Evolutionary conservation across 2,329 filamentous ascomycete species (phyloP), one percentile per base, ranked within the genome.

Genomic region (Stemphylium lycopersici): DNA sequence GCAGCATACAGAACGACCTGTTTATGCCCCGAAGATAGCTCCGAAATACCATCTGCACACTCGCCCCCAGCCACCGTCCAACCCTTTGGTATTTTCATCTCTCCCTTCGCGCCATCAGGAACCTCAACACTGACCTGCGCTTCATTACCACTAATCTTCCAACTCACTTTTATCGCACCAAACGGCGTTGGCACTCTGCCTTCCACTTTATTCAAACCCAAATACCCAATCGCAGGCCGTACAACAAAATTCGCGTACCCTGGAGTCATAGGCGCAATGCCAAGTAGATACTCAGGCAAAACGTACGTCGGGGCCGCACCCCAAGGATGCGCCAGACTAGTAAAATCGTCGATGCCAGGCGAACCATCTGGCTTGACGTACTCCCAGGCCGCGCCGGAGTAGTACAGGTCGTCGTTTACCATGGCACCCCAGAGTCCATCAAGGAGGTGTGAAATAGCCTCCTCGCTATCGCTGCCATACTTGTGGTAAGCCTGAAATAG

Each of bases 221-320:
- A 13, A 38, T 39, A 48, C 4, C 43, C 49, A 10, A 52, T 13
- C 13, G 33, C 45, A 1, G 49, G 43, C 20, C 39, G 24, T 6
- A 52, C 16, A 2, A 48, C 18, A 40, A 62, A 52, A 4, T 15
- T 58, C 15, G 39, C 11, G 43, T 63, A 66, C 1, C 60, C 58
- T 12, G 62, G 36, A 18, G 47, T 41, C 3, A 26, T 55, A 2
- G 60, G 37, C 12, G 36, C 22, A 2, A 66, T 49, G n/a, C 63
- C 62, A 1, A 57, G 41, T n/a, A 65, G 34, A 34, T 66, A 63
- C 33, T 63, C 62, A 1, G 55, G 49, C 15, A 81, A 48, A 2
- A 81, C 60, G 40, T 80, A 81, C 6, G 78, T 80, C 2, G 78
- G 75, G 5, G 77, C 78, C 0, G 73, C 77, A 29, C 78, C 75